A percentile compares a stretch with the other conserved stretches of the same genome.
Conservation (phyloP, 495 filamentous ascomycete genomes). For the Lepraria neglecta region DNA sequence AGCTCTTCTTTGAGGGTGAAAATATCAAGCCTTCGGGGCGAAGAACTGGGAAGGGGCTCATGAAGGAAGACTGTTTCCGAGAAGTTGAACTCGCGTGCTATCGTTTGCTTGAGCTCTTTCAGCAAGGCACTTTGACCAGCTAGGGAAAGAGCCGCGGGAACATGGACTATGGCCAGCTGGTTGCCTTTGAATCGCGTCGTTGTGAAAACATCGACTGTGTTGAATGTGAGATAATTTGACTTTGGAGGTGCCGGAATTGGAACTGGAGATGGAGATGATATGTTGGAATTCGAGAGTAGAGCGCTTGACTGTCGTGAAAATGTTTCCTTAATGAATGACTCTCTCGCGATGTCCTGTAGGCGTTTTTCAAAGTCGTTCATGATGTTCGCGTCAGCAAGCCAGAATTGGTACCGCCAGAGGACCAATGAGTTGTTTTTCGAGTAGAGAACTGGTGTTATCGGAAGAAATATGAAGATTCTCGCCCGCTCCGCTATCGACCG, state of each 20-base stretch:
- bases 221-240: conserved; percentile 14
- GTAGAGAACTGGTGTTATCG: too few species aligned
- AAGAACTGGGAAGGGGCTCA: conserved; percentile 25
- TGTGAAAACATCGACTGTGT: conserved; percentile 66
- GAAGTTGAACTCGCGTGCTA: conserved; percentile 76
- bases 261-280: background rate
- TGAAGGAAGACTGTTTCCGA: conserved; percentile 80
- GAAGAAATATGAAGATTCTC: too few species aligned
- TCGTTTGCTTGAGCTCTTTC: conserved; percentile 54
- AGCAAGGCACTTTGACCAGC: conserved; percentile 30
- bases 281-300: background rate
- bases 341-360: conserved; percentile 9
- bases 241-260: background rate
- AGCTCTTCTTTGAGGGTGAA: conserved; percentile 55
- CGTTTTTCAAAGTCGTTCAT: conserved; percentile 15
- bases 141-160: conserved; percentile 34
- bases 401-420: background rate
- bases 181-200: conserved; percentile 52
- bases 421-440: background rate
- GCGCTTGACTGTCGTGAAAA: background rate
- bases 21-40: conserved; percentile 48
- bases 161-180: conserved; percentile 56
- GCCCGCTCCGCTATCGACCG: too few species aligned
- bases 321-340: background rate
- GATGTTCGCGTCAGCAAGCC: background rate